Percentiles rank a stretch among this genome's conserved stretches.
phyloP scores from a whole-genome alignment of 306 rosid genomes.

The Cyamopsis tetragonoloba region DNA sequence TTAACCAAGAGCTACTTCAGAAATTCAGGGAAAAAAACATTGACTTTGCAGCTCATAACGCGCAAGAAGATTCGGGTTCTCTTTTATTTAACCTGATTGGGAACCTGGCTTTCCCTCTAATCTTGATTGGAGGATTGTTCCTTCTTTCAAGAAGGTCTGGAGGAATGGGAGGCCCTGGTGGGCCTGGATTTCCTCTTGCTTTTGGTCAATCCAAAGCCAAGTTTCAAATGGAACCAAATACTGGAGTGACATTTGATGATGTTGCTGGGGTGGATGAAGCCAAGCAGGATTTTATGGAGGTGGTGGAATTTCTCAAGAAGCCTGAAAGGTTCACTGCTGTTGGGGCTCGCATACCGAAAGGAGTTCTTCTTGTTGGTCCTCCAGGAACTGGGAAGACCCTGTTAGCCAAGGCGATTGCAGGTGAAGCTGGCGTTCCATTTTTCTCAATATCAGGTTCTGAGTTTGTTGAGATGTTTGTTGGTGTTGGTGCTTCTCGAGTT shows the following conservation, averaged over 20 bases:
- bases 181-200: conserved; percentile 86
- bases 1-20: conserved; percentile 96
- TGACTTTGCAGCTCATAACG: conserved; percentile 97
- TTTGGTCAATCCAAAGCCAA: conserved; percentile 99
- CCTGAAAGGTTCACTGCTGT: conserved; percentile 98
- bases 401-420: conserved; percentile 95
- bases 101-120: conserved; percentile 87
- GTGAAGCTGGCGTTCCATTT: conserved; percentile 99
- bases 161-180: conserved; percentile 99
- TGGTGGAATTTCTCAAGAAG: conserved; percentile 95
- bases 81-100: conserved; percentile 84
- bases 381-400: conserved; percentile 99
- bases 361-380: conserved; percentile 98
- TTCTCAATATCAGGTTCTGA: conserved; percentile 99
- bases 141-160: conserved; percentile 92
- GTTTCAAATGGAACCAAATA: conserved; percentile 98
- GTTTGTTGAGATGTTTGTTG: conserved; percentile 99
- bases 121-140: conserved; percentile 87
- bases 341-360: conserved; percentile 99
- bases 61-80: conserved; percentile 96
- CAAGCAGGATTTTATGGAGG: conserved; percentile 98
- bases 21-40: conserved; percentile 94
- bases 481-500: conserved; percentile 98
- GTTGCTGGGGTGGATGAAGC: conserved; percentile 99
- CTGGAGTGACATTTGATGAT: conserved; percentile 98